Conservation (phyloP, 106 monocot species). For the Dioscorea dumetorum region DNA sequence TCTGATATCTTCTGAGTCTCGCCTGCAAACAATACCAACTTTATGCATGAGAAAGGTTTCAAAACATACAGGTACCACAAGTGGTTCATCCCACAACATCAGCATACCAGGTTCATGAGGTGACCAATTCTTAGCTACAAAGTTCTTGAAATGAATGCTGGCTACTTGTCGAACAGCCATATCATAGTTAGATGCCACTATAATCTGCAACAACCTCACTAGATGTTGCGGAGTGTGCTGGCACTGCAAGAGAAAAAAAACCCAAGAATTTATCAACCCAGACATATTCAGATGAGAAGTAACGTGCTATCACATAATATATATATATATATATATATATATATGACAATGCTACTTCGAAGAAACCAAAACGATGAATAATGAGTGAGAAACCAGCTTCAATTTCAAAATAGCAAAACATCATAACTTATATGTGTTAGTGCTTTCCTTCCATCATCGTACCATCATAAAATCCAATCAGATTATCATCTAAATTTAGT, state of each 20-base stretch:
- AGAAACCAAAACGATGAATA: no score
- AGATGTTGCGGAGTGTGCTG: conserved; percentile 89
- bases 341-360: no score
- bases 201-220: conserved; percentile 85
- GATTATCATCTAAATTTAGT: no score
- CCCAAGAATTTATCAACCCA: neutral
- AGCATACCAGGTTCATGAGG: conserved; percentile 61
- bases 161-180: conserved; percentile 90
- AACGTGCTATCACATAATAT: no score
- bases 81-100: neutral
- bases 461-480: no score
- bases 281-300: no score
- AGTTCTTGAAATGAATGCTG: conserved; percentile 98
- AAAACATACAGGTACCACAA: neutral
- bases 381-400: neutral
- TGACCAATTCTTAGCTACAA: conserved; percentile 91
- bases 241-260: conserved; percentile 35
- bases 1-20: conserved; percentile 23
- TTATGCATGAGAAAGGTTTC: neutral
- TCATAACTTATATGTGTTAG: no score
- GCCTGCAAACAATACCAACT: neutral
- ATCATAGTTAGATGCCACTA: conserved; percentile 68
- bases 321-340: no score
- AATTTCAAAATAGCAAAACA: neutral
- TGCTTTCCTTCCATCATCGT: no score